Base-by-base conservation (phyloP, 208 protist genomes). In the Phytomonas francai region DNA sequence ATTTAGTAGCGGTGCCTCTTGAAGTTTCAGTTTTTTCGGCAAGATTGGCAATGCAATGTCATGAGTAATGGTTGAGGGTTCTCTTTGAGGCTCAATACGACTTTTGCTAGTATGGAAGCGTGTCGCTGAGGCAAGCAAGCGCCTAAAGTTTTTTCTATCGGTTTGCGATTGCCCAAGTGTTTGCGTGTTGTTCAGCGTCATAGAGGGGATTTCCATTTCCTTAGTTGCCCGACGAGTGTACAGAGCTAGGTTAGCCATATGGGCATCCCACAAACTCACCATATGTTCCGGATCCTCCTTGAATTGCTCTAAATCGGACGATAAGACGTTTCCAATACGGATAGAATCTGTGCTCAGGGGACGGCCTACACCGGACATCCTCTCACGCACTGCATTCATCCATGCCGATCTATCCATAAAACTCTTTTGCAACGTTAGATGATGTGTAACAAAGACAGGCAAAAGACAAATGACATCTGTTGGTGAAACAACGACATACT, bases 391-490 rank as follows among this genome's bases (percentile, higher is more conserved):
- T 12, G 62, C 62, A 25, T n/a, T 27, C 33, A 63, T 70, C 59
- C 59, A 60, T 64, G 28, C 32, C 33, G 28, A 25, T 54, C 6
- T 54, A 54, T 25, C 45, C 45, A 54, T 19, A 54, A 54, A 54
- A 54, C 28, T 54, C 45, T 54, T 54, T 9, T 25, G 71, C 22
- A 87, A 28, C n/a, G 78, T 80, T 56, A 91, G 80, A 51, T 88
- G 67, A 56, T 95, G 87, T 1, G 73, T 73, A 12, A 91, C 54
- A 60, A 93, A 76, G 29, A 78, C 74, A 51, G 79, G 76, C 28
- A 95, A 65, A 34, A 93, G 60, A 60, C 84, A 89, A 36, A 87
- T 72, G n/a, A 93, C 84, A 59, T 92, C 84, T 2, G 77, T 68
- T 31, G 79, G 80, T 16, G 81, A 84, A 11, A 91, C 81, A 33